phyloP scores from a whole-genome alignment of 2,329 filamentous ascomycete genomes.

The Fusarium acutatum region DNA sequence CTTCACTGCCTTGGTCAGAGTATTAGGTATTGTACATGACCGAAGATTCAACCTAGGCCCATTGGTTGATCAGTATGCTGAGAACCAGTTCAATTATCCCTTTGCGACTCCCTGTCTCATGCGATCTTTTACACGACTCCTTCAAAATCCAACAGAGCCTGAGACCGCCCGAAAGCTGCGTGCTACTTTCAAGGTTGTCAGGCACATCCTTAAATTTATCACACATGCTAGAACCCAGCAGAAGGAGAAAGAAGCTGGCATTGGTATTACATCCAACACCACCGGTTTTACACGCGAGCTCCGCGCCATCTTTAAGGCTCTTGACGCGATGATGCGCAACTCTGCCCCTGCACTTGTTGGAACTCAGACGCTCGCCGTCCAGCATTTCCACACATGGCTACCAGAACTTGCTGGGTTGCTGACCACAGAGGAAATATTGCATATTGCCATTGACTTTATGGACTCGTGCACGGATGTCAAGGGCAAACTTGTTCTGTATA shows the following conservation, averaged over 20 bases:
- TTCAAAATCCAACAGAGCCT: slow-evolving; percentile 83
- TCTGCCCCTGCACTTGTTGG: slow-evolving; percentile 86
- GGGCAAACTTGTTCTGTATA: slow-evolving; percentile 91
- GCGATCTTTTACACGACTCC: slow-evolving; percentile 82
- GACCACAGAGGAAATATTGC: slow-evolving; percentile 83
- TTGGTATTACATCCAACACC: slow-evolving; percentile 81
- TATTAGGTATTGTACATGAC: slow-evolving; percentile 93
- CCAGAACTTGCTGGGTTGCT: slow-evolving; percentile 84
- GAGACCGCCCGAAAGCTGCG: slow-evolving; percentile 85
- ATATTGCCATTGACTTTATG: slow-evolving; percentile 92
- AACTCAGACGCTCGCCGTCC: slow-evolving; percentile 92
- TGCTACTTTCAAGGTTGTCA: slow-evolving; percentile 93
- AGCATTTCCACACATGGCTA: slow-evolving; percentile 98
- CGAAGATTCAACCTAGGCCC: slow-evolving; percentile 91
- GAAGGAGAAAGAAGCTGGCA: slow-evolving; percentile 85
- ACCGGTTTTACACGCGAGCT: slow-evolving; percentile 82
- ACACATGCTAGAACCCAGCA: slow-evolving; percentile 88
- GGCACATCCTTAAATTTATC: slow-evolving; percentile 93
- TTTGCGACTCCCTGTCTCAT: slow-evolving; percentile 90
- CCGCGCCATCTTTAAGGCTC: slow-evolving; percentile 85
- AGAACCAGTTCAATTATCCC: slow-evolving; percentile 89
- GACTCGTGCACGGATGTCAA: slow-evolving; percentile 88
- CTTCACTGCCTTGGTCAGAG: slow-evolving; percentile 88
- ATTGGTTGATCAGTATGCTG: slow-evolving; percentile 90
- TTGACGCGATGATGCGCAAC: slow-evolving; percentile 91